Base-by-base conservation (phyloP, 83 land plant species). In the Thuja plicata region DNA sequence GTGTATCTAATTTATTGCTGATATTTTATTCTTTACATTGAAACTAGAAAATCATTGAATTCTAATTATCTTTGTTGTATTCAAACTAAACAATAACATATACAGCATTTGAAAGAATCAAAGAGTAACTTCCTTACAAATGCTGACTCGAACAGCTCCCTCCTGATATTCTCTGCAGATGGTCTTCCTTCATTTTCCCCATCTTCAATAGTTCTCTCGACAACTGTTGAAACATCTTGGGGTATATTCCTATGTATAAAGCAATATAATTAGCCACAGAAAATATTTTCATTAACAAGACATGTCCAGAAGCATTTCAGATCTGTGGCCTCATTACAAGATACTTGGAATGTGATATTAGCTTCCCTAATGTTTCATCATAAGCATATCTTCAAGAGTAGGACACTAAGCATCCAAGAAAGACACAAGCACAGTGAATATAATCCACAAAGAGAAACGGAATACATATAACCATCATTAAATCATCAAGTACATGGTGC, bases 131-230 rank as follows among this genome's bases (percentile, higher is more conserved):
- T 38, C 38, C 95, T 89, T 86, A 96, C 97, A 71, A 90, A 90
- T 90, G 89, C 89, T 52, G 92, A 84, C 41, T 90, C 95, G 85
- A 90, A 89, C 34, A 86, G 88, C 76, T 86, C 92, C 88, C 57
- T 88, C 87, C 90, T 87, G 46, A 52, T 90, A 90, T 91, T 92
- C 46, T 89, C 94, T 62, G 86, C 87, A 76, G 93, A 86, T 48
- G 93, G 70, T 79, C 91, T 89, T 82, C 86, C 91, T 66, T 88
- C 91, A 45, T 88, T 89, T 50, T 91, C 91, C 70, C 91, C 91
- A 71, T 94, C 96, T 87, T 90, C 97, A 74, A 91, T 89, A 38
- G 93, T 89, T 74, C 87, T 93, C 79, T 92, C 95, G 48, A 92
- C 92, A 66, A 90, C 94, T 8, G 88, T 89, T 70, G 94, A 92